These are phyloP conservation scores for Musa balbisiana DNA, from an alignment of 202 grass and related monocot genomes.

Conservation along the genomic window DNA sequence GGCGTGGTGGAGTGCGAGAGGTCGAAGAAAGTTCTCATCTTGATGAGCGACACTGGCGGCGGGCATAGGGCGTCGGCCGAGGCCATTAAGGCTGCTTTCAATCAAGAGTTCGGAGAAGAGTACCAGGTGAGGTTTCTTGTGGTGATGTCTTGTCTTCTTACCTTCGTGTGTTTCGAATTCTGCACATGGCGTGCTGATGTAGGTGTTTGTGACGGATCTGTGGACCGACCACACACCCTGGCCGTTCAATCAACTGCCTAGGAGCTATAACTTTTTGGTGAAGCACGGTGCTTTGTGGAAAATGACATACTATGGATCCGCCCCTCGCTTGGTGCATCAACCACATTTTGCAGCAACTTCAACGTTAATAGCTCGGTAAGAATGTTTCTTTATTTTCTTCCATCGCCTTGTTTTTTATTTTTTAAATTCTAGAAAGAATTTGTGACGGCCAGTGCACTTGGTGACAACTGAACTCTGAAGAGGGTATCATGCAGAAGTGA, in stretches of 20 bases:
- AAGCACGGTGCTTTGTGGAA: constrained; percentile 94
- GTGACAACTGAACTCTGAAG: too few relatives aligned
- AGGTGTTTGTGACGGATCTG: constrained; percentile 91
- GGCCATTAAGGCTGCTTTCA: constrained; percentile 83
- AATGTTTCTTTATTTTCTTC: constrained; percentile 1
- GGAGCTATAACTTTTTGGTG: constrained; percentile 98
- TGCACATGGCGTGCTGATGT: constrained; percentile 12
- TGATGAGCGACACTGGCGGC: constrained; percentile 97
- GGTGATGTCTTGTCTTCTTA: not conserved
- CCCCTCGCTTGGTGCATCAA: constrained; percentile 79
- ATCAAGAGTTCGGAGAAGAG: constrained; percentile 64
- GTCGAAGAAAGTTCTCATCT: constrained; percentile 80
- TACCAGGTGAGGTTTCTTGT: constrained; percentile 43
- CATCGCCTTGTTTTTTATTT: not conserved
- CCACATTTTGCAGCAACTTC: constrained; percentile 97
- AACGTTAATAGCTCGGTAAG: constrained; percentile 86
- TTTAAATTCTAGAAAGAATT: not conserved
- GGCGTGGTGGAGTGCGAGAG: constrained; percentile 19
- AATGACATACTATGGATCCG: constrained; percentile 92
- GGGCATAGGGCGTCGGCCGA: constrained; percentile 86
- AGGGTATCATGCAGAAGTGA: not conserved
- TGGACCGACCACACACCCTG: constrained; percentile 97
- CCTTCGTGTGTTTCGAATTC: not conserved
- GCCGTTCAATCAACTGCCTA: constrained; percentile 97
- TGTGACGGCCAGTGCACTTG: not conserved